Percentiles rank a stretch among this genome's conserved stretches.
Conservation (phyloP, 805 yeast species). For the Saturnispora diversa region DNA sequence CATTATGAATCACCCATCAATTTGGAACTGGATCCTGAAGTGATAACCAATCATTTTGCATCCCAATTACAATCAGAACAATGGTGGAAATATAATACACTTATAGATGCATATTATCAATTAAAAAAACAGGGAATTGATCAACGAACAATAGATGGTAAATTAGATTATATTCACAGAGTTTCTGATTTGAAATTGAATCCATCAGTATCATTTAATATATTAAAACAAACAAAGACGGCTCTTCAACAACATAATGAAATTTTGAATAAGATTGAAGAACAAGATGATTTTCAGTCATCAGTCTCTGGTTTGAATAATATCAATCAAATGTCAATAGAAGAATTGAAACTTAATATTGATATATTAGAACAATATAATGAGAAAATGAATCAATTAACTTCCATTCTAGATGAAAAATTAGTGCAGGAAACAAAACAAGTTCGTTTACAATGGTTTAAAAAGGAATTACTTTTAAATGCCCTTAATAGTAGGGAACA, state of each 20-base stretch:
- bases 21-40: slow-evolving; percentile 7
- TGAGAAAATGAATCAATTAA: slow-evolving; percentile 16
- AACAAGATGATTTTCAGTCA: slow-evolving; percentile 5
- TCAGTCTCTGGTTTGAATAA: slow-evolving; percentile 11
- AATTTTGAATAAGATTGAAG: slow-evolving; percentile 3
- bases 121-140: slow-evolving; percentile 7
- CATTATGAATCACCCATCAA: slow-evolving; percentile 8
- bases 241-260: slow-evolving; percentile 11
- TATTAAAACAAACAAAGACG: slow-evolving; percentile 11
- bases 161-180: slow-evolving; percentile 14
- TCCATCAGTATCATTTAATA: slow-evolving; percentile 9
- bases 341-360: slow-evolving; percentile 15
- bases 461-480: slow-evolving; percentile 19
- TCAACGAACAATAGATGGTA: slow-evolving; percentile 4
- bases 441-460: slow-evolving; percentile 23
- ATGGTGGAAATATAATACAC: slow-evolving; percentile 9
- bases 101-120: slow-evolving; percentile 13
- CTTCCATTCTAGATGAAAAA: slow-evolving; percentile 18
- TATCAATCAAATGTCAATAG: slow-evolving; percentile 15
- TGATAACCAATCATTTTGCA: slow-evolving; percentile 6
- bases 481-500: background rate
- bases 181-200: slow-evolving; percentile 16
- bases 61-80: slow-evolving; percentile 7
- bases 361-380: slow-evolving; percentile 20
- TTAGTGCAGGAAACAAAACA: slow-evolving; percentile 15